Evolutionary conservation across 805 yeast genomes (phyloP).

Genomic region (Candida pseudoglaebosa): DNA sequence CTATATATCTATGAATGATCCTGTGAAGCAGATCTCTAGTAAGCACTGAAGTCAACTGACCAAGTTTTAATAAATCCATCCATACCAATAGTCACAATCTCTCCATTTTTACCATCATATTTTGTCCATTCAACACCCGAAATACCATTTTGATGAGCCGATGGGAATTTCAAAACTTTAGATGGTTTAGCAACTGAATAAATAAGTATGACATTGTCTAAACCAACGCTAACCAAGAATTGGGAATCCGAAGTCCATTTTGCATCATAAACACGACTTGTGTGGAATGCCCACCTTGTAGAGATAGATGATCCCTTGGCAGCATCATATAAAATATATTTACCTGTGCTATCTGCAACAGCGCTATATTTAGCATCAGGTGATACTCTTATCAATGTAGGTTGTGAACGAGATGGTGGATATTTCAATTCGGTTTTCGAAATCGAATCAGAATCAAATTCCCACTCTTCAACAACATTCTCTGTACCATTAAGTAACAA

Average conservation of each 20-base stretch:
- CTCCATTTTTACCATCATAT: constrained; percentile 28
- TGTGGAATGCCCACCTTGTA: constrained; percentile 94
- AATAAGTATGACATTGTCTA: constrained; percentile 76
- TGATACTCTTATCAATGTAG: constrained; percentile 63
- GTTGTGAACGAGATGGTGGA: constrained; percentile 54
- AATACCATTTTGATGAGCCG: constrained; percentile 89
- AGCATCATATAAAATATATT: constrained; percentile 67
- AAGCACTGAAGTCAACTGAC: constrained; percentile 33
- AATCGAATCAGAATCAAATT: constrained; percentile 15
- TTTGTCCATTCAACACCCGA: constrained; percentile 67
- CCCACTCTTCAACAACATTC: constrained; percentile 28
- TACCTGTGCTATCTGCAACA: constrained; percentile 84
- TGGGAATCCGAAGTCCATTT: constrained; percentile 76
- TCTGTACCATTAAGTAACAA: constrained; percentile 28
- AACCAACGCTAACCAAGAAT: constrained; percentile 71
- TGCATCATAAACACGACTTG: constrained; percentile 72
- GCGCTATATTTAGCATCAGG: constrained; percentile 69
- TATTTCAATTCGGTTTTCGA: constrained; percentile 46
- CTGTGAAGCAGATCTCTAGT: neutral
- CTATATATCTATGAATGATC: no score
- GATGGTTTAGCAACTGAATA: constrained; percentile 79
- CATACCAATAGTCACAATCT: constrained; percentile 66
- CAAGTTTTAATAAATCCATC: constrained; percentile 82
- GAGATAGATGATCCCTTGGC: constrained; percentile 58
- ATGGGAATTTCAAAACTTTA: constrained; percentile 65